Evolutionary conservation across 2,329 filamentous ascomycete species (phyloP), one percentile per base, ranked within the genome.

Genomic region (Pseudogymnoascus sp.): DNA sequence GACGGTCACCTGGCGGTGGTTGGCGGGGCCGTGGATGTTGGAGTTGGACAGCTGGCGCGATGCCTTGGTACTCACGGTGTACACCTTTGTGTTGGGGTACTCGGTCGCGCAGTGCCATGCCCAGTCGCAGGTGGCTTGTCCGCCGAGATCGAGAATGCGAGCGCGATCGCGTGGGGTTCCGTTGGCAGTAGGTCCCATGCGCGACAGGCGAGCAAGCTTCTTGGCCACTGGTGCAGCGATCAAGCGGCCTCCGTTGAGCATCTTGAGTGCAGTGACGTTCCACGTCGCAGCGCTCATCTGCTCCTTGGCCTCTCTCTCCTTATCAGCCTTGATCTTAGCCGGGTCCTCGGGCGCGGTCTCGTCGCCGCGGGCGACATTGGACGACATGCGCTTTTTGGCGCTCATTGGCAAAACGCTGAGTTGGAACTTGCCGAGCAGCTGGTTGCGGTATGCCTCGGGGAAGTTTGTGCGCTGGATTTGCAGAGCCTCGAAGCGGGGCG

Each of bases 31-130:
- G 25, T 88, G 87, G 68, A 94, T 85, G 69, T 89, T 89, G 64
- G 83, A 84, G 74, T 90, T 90, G 69, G 86, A 86, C 30, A 86
- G 77, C 72, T 91, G 88, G 38, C 85, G 83, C 66, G 88, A 81
- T 7, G 85, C 77, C 75, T 89, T 89, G 66, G 88, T 91, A 38
- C 89, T 89, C 62, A 93, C 91, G 0, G 93, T 97, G 77, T 92
- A 95, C 61, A 97, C 85, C 73, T 91, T 92, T 62, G 90, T 84
- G 72, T 91, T 88, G 16, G 90, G 91, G 74, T 92, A 94, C 73
- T 93, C 88, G 58, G 90, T 81, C 0, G 94, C 92, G 63, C 91
- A 89, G 72, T 94, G 87, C 94, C 94, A 99, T 22, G 90, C 93
- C 94, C 94, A 99, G 75, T 96, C 92, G 72, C 91, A 93, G 12